These are phyloP conservation scores for Alternaria sp. DNA, from an alignment of 2,329 filamentous ascomycete genomes.

Conservation along the genomic window DNA sequence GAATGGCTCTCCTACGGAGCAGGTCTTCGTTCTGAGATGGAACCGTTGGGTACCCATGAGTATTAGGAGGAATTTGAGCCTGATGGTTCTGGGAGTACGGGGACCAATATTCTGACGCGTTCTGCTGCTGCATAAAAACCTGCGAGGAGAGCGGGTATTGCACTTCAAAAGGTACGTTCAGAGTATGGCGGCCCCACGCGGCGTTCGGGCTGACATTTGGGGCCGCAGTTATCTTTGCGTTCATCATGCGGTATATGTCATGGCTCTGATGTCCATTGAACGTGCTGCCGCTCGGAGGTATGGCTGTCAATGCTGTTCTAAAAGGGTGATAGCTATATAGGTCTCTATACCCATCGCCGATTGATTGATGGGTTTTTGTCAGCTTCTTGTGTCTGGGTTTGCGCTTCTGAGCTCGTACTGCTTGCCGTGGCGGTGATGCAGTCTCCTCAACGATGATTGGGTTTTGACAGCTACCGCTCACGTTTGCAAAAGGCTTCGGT, in stretches of 20 bases:
- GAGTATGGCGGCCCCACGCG: not conserved
- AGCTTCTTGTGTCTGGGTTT: not conserved
- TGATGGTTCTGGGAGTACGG: conserved; percentile 7
- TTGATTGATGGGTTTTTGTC: conserved; percentile 20
- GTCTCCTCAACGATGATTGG: conserved; percentile 37
- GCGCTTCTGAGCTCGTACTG: not conserved
- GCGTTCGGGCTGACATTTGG: not conserved
- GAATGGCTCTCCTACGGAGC: conserved; percentile 26
- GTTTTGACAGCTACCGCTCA: conserved; percentile 27
- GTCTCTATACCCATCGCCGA: conserved; percentile 17
- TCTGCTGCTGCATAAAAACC: conserved; percentile 3
- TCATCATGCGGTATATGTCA: conserved; percentile 27
- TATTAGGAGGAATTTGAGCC: not conserved
- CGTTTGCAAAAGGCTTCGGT: conserved; percentile 1
- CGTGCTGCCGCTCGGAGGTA: conserved; percentile 15
- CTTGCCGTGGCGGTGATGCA: conserved; percentile 15
- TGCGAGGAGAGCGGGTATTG: conserved; percentile 6
- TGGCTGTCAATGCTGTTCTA: conserved; percentile 11
- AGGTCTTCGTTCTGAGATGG: conserved; percentile 16
- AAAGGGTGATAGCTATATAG: conserved; percentile 16
- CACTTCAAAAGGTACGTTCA: conserved; percentile 16
- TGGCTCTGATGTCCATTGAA: conserved; percentile 25
- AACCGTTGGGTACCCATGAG: not conserved
- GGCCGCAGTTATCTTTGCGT: conserved; percentile 15
- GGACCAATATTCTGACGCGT: not conserved